Evolutionary conservation across 192 early-diverging fungal species (phyloP).

Genomic region (Gonapodya prolifera): DNA sequence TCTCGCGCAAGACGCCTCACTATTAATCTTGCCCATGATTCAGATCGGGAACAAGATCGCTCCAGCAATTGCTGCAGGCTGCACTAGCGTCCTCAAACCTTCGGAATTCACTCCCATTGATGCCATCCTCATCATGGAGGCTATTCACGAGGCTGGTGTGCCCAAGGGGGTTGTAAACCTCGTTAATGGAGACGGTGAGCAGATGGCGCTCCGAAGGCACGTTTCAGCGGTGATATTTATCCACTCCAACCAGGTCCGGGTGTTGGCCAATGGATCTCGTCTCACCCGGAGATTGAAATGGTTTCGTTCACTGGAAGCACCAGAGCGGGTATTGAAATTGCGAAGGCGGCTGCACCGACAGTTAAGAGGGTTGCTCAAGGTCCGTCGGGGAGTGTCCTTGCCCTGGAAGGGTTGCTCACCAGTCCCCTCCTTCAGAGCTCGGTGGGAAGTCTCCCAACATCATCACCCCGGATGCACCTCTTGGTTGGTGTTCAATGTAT

Average conservation of each 20-base stretch:
- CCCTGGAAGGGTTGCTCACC: no score
- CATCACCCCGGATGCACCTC: slow-evolving; percentile 3
- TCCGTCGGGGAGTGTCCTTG: background rate
- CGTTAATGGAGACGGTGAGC: slow-evolving; percentile 1
- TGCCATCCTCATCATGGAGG: background rate
- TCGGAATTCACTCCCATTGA: background rate
- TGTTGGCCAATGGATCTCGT: background rate
- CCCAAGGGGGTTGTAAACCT: background rate
- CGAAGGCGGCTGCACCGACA: background rate
- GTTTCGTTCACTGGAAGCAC: slow-evolving; percentile 5
- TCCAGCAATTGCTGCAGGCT: slow-evolving; percentile 3
- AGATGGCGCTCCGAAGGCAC: no score
- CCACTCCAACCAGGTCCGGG: background rate
- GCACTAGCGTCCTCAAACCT: slow-evolving; percentile 2
- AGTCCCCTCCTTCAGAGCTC: background rate
- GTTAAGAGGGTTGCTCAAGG: slow-evolving; percentile 2
- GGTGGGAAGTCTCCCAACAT: slow-evolving; percentile 6
- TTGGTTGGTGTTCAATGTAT: background rate
- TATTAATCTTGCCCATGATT: background rate
- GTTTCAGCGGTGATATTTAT: no score
- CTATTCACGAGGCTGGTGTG: slow-evolving; percentile 4
- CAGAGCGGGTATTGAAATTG: background rate
- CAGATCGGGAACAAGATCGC: slow-evolving; percentile 4
- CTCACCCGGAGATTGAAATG: slow-evolving; percentile 1
- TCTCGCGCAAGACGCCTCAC: background rate